A percentile compares a stretch with the other conserved stretches of the same genome.
Conservation (phyloP, 345 rosid genomes). For the Rhizophora apiculata region DNA sequence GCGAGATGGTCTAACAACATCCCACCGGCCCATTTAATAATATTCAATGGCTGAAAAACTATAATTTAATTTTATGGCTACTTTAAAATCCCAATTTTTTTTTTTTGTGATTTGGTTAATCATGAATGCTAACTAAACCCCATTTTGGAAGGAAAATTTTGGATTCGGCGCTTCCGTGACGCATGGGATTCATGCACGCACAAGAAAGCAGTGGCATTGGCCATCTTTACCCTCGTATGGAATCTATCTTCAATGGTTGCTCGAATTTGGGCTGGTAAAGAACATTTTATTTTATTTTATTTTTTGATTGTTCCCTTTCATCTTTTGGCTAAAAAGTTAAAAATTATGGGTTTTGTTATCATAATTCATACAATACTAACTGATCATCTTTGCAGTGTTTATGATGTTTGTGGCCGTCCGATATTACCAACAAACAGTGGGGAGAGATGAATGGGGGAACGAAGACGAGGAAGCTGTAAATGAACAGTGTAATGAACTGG, state of each 20-base stretch:
- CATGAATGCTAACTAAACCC: no score
- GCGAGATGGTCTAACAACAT: no score
- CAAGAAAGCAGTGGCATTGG: conserved; percentile 63
- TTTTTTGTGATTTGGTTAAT: no score
- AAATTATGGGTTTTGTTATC: not conserved
- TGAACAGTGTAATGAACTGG: not conserved
- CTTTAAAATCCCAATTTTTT: no score
- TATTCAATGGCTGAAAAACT: no score
- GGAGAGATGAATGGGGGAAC: conserved; percentile 27
- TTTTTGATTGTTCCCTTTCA: not conserved
- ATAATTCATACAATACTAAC: not conserved
- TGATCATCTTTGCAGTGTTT: conserved; percentile 43
- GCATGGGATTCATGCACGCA: conserved; percentile 83
- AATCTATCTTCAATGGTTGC: conserved; percentile 62
- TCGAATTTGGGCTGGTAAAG: conserved; percentile 78
- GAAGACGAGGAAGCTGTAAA: conserved; percentile 10
- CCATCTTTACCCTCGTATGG: conserved; percentile 63
- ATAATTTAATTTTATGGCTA: no score
- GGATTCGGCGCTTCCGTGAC: conserved; percentile 57
- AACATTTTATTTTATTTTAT: not conserved
- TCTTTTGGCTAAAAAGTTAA: not conserved
- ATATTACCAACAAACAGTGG: conserved; percentile 53
- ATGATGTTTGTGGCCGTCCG: conserved; percentile 79
- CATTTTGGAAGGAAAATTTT: conserved; percentile 46
- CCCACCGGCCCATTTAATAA: no score